Conservation (phyloP, 306 rosid species). For the Lathyrus aphaca region DNA sequence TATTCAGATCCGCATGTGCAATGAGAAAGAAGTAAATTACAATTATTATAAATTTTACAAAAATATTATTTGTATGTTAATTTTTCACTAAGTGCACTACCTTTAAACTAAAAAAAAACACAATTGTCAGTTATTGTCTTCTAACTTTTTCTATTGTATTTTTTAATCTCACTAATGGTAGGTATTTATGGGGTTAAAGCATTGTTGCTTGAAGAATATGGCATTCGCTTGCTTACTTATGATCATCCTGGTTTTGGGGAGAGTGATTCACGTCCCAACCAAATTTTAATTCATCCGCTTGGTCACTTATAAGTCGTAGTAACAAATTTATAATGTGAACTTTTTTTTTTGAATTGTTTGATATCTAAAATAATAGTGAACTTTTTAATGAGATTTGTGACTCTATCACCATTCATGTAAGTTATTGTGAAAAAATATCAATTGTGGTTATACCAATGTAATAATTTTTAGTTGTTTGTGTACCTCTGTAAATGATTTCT, state of each 20-base stretch:
- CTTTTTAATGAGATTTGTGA: not conserved
- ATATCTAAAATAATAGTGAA: not conserved
- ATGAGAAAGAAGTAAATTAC: no score
- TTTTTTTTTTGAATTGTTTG: not conserved
- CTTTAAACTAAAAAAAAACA: no score
- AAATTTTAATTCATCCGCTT: conserved; percentile 79
- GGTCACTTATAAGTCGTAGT: conserved; percentile 5
- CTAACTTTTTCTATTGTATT: conserved; percentile 10
- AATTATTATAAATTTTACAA: no score
- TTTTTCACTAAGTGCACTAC: no score
- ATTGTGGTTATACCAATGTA: conserved; percentile 22
- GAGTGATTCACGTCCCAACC: conserved; percentile 85
- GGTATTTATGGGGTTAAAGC: conserved; percentile 81
- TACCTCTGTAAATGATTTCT: conserved; percentile 25
- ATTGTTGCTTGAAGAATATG: conserved; percentile 81
- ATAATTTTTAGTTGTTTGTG: conserved; percentile 15
- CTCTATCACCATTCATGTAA: conserved; percentile 19
- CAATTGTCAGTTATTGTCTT: not conserved
- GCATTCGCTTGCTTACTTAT: conserved; percentile 75
- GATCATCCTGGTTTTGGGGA: conserved; percentile 99
- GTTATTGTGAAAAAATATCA: conserved; percentile 20
- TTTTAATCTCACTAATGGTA: conserved; percentile 26
- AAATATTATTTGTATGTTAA: no score
- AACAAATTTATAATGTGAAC: conserved; percentile 7
- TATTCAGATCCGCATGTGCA: no score